phyloP scores from a whole-genome alignment of 371 early-diverging fungal species.

The Mortierella polycephala region DNA sequence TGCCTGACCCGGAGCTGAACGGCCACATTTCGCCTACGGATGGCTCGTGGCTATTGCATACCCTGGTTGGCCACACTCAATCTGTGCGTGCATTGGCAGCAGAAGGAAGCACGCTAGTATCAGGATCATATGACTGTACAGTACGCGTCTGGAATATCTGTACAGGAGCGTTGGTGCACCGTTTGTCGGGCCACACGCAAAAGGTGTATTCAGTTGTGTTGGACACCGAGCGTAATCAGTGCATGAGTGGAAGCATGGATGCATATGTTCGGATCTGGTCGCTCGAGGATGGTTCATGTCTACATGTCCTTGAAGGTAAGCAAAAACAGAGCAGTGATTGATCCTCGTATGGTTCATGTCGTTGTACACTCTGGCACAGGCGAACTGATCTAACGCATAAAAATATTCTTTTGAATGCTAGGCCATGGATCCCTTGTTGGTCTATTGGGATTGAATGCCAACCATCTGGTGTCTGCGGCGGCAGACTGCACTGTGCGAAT shows the following conservation, averaged over 20 bases:
- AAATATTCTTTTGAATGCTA: conserved; percentile 11
- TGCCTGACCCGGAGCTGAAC: conserved; percentile 78
- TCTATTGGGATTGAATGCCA: conserved; percentile 83
- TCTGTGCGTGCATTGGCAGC: conserved; percentile 97
- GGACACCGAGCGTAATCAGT: conserved; percentile 82
- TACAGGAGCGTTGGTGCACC: conserved; percentile 74
- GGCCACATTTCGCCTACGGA: conserved; percentile 56
- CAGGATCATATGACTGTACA: conserved; percentile 96
- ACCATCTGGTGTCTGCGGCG: conserved; percentile 92
- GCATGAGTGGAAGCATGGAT: conserved; percentile 97
- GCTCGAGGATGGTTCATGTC: conserved; percentile 81
- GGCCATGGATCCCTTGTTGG: conserved; percentile 96
- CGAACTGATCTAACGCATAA: background rate
- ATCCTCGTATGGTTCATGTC: conserved; percentile 5
- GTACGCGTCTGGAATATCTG: conserved; percentile 94
- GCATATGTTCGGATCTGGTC: conserved; percentile 97
- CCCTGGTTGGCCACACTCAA: conserved; percentile 87
- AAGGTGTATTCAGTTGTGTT: conserved; percentile 95
- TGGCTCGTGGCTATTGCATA: conserved; percentile 71
- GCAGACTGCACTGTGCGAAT: conserved; percentile 96
- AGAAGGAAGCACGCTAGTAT: conserved; percentile 86
- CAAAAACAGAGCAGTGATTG: background rate
- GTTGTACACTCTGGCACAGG: background rate
- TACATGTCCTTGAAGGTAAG: conserved; percentile 79
- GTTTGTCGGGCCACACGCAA: conserved; percentile 86